A percentile compares a stretch with the other conserved stretches of the same genome.
Conservation (phyloP, 1,284 basidiomycete genomes). For the Cystobasidium pallidum region DNA sequence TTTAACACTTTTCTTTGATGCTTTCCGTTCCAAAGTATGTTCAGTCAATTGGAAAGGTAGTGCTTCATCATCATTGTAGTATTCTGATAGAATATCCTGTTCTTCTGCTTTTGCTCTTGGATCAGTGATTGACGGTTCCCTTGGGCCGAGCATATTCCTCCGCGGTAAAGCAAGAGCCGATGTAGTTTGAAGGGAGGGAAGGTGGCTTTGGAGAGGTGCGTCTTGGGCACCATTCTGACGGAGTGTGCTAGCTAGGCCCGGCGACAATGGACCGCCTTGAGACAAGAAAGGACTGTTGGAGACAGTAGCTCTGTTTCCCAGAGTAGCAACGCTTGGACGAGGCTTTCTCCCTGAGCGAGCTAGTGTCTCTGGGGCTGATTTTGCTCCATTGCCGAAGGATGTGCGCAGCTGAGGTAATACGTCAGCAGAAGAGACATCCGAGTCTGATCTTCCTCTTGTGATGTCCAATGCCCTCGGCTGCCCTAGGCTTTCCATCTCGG, state of each 20-base stretch:
- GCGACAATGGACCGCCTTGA: conserved; percentile 20
- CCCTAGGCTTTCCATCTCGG: conserved; percentile 35
- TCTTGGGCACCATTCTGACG: neutral
- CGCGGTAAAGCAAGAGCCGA: conserved; percentile 15
- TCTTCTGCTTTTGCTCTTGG: conserved; percentile 29
- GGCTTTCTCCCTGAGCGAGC: conserved; percentile 10
- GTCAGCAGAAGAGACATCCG: conserved; percentile 6
- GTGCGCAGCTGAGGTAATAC: conserved; percentile 2
- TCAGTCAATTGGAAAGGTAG: neutral
- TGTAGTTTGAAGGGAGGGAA: conserved; percentile 10
- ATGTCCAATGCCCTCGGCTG: conserved; percentile 32
- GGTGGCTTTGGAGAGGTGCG: neutral
- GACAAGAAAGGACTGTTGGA: conserved; percentile 43
- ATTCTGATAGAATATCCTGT: conserved; percentile 19
- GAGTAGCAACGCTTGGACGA: conserved; percentile 36
- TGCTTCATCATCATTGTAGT: conserved; percentile 13
- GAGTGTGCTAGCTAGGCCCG: conserved; percentile 26
- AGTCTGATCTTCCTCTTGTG: conserved; percentile 27
- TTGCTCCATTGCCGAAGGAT: conserved; percentile 2
- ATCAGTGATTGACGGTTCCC: conserved; percentile 39
- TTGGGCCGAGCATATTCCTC: conserved; percentile 34
- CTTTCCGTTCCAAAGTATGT: conserved; percentile 29
- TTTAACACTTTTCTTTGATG: conserved; percentile 40
- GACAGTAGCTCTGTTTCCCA: conserved; percentile 32
- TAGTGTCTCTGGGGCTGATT: neutral